Evolutionary conservation across 1,284 basidiomycete genomes (phyloP).

Genomic region (Tylopilus sp.): DNA sequence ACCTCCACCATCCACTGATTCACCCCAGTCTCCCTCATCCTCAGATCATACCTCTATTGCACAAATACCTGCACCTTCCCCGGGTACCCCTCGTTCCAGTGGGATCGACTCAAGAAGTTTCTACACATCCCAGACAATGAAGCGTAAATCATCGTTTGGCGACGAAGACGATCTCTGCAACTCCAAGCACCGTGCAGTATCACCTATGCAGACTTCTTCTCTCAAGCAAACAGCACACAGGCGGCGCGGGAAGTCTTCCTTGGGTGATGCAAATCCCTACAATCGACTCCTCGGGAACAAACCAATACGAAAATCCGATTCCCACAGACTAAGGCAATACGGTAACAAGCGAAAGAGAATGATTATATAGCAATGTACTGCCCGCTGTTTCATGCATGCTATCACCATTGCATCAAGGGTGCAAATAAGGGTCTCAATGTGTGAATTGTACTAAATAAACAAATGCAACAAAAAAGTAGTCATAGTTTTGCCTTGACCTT

Average conservation of each 20-base stretch:
- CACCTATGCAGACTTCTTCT: slow-evolving; percentile 26
- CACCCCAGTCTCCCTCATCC: slow-evolving; percentile 24
- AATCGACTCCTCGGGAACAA: slow-evolving; percentile 34
- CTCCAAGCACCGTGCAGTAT: slow-evolving; percentile 26
- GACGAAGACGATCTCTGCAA: slow-evolving; percentile 28
- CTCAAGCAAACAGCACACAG: slow-evolving; percentile 22
- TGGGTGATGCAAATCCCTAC: slow-evolving; percentile 37
- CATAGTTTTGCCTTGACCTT: slow-evolving; percentile 41
- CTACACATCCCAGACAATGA: slow-evolving; percentile 38
- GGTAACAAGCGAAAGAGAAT: slow-evolving; percentile 31
- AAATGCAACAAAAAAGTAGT: neutral
- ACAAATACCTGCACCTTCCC: slow-evolving; percentile 22
- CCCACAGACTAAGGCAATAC: slow-evolving; percentile 25
- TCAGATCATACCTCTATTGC: slow-evolving; percentile 19
- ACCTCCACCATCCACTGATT: slow-evolving; percentile 29
- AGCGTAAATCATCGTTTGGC: slow-evolving; percentile 40
- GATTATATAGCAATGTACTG: slow-evolving; percentile 26
- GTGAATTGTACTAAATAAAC: neutral
- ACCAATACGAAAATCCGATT: slow-evolving; percentile 32
- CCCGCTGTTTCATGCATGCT: slow-evolving; percentile 13
- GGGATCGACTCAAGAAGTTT: slow-evolving; percentile 44
- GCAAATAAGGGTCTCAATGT: neutral
- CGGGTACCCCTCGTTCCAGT: slow-evolving; percentile 24
- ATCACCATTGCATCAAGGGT: slow-evolving; percentile 3
- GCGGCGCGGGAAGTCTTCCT: slow-evolving; percentile 32